Base-by-base conservation (phyloP, 1,284 basidiomycete genomes). In the Sporisorium graminicola region DNA sequence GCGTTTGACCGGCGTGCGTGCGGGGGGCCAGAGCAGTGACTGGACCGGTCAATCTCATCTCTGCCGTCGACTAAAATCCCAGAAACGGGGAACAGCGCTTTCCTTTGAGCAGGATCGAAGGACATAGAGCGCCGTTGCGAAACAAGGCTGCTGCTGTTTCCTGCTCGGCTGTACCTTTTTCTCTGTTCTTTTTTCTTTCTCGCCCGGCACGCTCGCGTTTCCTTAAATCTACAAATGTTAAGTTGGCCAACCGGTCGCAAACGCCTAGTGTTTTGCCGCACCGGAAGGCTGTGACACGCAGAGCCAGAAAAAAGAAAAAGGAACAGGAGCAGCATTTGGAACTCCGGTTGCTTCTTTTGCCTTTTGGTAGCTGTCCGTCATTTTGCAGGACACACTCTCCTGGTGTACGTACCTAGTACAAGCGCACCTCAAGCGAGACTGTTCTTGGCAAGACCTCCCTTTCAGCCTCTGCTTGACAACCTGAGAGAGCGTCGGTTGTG, bases 141-240 rank as follows among this genome's bases (percentile, higher is more conserved):
- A 12, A 40, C 33, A 46, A 22, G 33, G 27, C 13, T 24, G 27
- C 29, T 13, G 27, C 20, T 31, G 5, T 31, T 31, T 31, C 29
- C 29, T 43, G 27, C 60, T 63, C 61, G 61, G 61, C 61, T 63
- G 61, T 56, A 51, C 61, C 61, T 64, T 64, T 58, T 58, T 37
- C n/a, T 18, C 44, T 10, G 27, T 20, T 49, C 13, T 26, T 37
- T 49, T 9, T 20, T 27, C 44, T 27, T 49, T 55, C 52, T 62
- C 60, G 60, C 59, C 33, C 59, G 59, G 29, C 42, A 60, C 14
- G 37, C 37, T n/a, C n/a, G n/a, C n/a, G n/a, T n/a, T n/a, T n/a
- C n/a, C n/a, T n/a, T n/a, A n/a, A n/a, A n/a, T 40, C 4, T 40
- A 18, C 12, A 40, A 40, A 43, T 43, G 40, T 43, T 43, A 43